These are phyloP conservation scores for Iris macrosiphon DNA, from an alignment of 106 monocot species.

Conservation along the genomic window DNA sequence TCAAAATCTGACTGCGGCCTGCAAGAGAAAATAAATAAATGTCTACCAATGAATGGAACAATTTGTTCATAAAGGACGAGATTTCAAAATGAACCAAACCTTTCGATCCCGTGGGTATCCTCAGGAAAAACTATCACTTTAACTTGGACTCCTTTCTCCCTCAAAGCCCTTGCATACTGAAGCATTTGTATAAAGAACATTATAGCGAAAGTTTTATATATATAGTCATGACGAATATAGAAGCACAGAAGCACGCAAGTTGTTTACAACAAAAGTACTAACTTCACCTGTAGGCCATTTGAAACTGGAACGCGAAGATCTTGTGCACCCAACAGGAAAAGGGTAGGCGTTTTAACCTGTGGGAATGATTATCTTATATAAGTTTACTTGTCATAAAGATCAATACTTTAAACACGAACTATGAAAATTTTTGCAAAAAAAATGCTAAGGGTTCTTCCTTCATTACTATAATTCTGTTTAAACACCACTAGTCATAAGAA, in stretches of 20 bases:
- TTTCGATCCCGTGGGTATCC: conserved; percentile 75
- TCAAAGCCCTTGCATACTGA: conserved; percentile 88
- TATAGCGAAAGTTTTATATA: background rate
- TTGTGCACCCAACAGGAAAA: conserved; percentile 90
- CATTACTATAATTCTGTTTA: no score
- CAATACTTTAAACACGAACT: background rate
- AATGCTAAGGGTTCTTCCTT: no score
- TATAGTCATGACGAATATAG: no score
- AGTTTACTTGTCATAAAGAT: background rate
- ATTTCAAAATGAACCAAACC: conserved; percentile 22
- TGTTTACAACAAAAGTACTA: background rate
- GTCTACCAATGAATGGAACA: no score
- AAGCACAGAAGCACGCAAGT: no score
- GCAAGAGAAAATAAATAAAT: conserved; percentile 15
- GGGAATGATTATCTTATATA: conserved; percentile 5
- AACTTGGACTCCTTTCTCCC: conserved; percentile 67
- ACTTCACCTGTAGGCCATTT: conserved; percentile 88
- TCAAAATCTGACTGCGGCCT: conserved; percentile 96
- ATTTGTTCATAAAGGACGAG: background rate
- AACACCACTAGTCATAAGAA: no score
- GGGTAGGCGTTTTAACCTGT: conserved; percentile 78
- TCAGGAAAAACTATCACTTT: conserved; percentile 93
- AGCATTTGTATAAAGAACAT: conserved; percentile 4
- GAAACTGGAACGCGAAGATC: conserved; percentile 96
- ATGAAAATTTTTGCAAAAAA: no score